These are phyloP conservation scores for Dendrobium huoshanense DNA, from an alignment of 106 monocot species.

Conservation along the genomic window DNA sequence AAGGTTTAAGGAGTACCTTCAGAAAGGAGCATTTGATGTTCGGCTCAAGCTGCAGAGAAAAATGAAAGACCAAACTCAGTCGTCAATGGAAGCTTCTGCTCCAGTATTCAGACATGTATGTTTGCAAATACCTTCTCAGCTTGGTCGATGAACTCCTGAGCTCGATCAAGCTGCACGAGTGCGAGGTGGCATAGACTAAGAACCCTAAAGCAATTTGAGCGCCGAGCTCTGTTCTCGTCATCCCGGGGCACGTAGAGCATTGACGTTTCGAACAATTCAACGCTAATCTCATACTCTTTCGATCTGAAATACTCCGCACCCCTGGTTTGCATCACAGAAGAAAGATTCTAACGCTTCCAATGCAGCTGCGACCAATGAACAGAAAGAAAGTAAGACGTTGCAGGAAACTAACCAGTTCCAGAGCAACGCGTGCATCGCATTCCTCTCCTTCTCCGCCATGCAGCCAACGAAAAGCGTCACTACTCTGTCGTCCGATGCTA, in stretches of 20 bases:
- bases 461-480: conserved; percentile 41
- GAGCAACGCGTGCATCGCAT: conserved; percentile 73
- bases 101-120: background rate
- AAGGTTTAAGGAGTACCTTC: conserved; percentile 47
- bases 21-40: conserved; percentile 80
- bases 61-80: background rate
- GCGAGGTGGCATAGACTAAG: conserved; percentile 81
- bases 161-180: conserved; percentile 60
- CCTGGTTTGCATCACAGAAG: conserved; percentile 23
- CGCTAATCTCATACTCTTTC: conserved; percentile 58
- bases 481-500: conserved; percentile 72
- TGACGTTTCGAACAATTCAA: conserved; percentile 87
- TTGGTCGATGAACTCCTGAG: conserved; percentile 80
- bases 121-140: conserved; percentile 61
- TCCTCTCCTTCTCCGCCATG: conserved; percentile 38
- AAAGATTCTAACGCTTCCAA: background rate
- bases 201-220: conserved; percentile 88
- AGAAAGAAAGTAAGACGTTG: background rate
- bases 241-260: conserved; percentile 79
- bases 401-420: conserved; percentile 74
- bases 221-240: conserved; percentile 57
- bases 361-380: background rate
- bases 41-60: conserved; percentile 66
- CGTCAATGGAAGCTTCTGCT: background rate
- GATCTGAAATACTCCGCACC: conserved; percentile 76